Conservation (phyloP, 768 basidiomycete genomes). For the Collybia nuda region DNA sequence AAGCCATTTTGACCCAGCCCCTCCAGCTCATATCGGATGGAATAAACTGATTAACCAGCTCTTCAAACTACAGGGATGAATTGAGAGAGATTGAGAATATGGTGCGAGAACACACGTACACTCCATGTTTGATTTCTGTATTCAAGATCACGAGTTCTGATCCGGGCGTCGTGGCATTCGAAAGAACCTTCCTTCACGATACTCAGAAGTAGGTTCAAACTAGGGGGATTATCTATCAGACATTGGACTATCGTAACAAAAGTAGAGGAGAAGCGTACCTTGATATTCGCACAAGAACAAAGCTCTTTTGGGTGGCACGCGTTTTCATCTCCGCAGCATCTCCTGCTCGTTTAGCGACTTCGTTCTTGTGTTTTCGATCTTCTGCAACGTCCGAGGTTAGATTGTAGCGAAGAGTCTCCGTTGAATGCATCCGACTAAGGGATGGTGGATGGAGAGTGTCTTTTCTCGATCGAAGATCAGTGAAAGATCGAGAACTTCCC, state of each 20-base stretch:
- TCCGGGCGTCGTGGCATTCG: constrained; percentile 75
- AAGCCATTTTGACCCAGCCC: constrained; percentile 83
- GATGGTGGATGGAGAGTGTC: constrained; percentile 20
- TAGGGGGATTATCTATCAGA: constrained; percentile 19
- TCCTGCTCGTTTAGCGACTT: constrained; percentile 31
- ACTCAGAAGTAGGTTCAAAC: constrained; percentile 72
- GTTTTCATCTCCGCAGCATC: constrained; percentile 83
- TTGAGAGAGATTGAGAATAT: constrained; percentile 1
- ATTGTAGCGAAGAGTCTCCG: constrained; percentile 31
- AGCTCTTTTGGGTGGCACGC: constrained; percentile 80
- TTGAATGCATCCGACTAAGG: constrained; percentile 39
- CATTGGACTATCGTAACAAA: constrained; percentile 14
- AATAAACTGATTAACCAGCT: constrained; percentile 76
- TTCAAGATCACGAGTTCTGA: constrained; percentile 77
- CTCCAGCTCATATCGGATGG: constrained; percentile 77
- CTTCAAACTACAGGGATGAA: constrained; percentile 59
- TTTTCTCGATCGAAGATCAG: constrained; percentile 53
- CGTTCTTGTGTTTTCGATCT: constrained; percentile 9
- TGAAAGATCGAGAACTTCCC: constrained; percentile 67
- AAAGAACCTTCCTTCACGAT: constrained; percentile 85
- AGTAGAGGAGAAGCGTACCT: constrained; percentile 42
- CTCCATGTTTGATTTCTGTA: constrained; percentile 84
- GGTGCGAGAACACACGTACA: constrained; percentile 41
- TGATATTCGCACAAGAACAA: constrained; percentile 74
- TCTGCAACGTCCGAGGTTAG: constrained; percentile 12